Percentiles rank a stretch among this genome's conserved stretches.
Conservation (phyloP, 129 eudicot genomes). For the Arctium minus region DNA sequence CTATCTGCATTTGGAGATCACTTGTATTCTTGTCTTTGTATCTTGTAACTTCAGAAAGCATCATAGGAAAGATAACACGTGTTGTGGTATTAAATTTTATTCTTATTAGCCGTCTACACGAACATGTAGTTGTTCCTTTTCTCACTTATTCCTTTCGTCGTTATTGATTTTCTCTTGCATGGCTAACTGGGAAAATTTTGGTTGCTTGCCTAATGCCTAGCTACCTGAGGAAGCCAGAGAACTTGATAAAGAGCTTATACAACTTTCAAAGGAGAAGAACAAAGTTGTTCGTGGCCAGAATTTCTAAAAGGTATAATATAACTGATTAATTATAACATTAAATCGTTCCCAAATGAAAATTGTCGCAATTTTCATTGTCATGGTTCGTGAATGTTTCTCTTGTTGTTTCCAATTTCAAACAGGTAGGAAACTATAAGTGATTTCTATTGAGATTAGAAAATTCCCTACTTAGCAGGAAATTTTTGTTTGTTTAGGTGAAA, state of each 20-base stretch:
- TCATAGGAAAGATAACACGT: background rate
- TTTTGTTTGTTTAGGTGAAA: too few relatives aligned
- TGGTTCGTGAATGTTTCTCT: background rate
- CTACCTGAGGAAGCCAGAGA: too few relatives aligned
- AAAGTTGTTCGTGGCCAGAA: too few relatives aligned
- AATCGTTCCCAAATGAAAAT: too few relatives aligned
- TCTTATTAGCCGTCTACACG: too few relatives aligned
- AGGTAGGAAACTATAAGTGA: constrained; percentile 46
- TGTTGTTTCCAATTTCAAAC: background rate
- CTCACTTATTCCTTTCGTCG: background rate
- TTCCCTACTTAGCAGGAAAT: too few relatives aligned
- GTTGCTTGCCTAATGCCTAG: constrained; percentile 48
- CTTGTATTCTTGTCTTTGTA: background rate
- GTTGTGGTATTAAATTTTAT: background rate
- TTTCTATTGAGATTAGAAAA: too few relatives aligned
- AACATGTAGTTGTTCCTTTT: background rate
- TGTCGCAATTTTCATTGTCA: background rate
- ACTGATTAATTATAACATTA: too few relatives aligned
- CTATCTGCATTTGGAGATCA: background rate
- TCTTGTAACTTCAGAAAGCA: background rate
- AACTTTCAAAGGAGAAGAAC: constrained; percentile 82
- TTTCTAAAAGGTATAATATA: too few relatives aligned
- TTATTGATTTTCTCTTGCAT: background rate
- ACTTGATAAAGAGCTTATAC: constrained; percentile 84
- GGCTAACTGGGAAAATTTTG: background rate